Evolutionary conservation across 2,329 filamentous ascomycete species (phyloP), one percentile per base, ranked within the genome.

Genomic region (Aspergillus puulaauensis): DNA sequence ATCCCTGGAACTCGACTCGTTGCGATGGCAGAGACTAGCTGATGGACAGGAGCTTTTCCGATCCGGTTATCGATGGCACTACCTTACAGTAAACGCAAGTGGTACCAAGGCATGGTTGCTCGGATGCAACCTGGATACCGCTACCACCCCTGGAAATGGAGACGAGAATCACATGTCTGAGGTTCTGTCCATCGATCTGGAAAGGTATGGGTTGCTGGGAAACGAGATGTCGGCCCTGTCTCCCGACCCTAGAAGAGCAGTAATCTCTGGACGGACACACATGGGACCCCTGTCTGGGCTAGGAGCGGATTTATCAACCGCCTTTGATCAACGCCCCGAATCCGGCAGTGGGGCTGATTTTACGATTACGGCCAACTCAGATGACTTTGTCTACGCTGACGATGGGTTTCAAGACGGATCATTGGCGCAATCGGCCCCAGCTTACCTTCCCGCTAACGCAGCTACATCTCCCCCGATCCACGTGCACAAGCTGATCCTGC

Each of bases 91-190:
- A 76, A 96, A 97, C 70, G 88, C 95, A 60, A 91, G 96, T 67
- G 93, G 93, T 6, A 97, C 95, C 6, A 96, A 96, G 71, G 95
- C 92, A 7, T 99, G 95, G 93, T 81, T 99, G 23, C 82, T 99
- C n/a, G 95, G 95, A 8, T 97, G 92, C 68, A 90, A 90, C 2
- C 88, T 90, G 3, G 91, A 96, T 41, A 78, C 82, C 17, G 80
- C 83, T 6, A 86, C 87, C 48, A 88, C 88, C 40, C 80, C 88
- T 15, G 88, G 84, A 2, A 83, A 85, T 14, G 88, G 86, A 3
- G 88, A 92, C 57, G 93, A 96, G 70, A 93, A 97, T 71, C 96
- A 96, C 70, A 82, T 99, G 48, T 96, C 92, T 66, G 93, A 98
- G 71, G 91, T 99, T 21, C 88, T 99, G 75, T 90, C 93, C 65